These are phyloP conservation scores for Phytophthora cactorum DNA, from an alignment of 352 stramenopile species.

Conservation along the genomic window DNA sequence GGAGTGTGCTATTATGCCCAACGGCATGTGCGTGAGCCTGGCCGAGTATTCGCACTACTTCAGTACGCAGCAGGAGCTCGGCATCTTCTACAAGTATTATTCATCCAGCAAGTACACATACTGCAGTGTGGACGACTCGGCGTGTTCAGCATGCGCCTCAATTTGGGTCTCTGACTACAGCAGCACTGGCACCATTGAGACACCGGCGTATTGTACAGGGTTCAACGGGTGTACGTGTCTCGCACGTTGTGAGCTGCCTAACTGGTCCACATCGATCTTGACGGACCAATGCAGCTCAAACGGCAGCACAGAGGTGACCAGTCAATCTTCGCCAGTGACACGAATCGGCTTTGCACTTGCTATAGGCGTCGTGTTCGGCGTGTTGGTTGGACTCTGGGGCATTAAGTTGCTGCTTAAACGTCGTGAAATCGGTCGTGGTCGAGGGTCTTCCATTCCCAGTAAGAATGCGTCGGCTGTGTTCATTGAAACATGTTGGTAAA, in stretches of 20 bases:
- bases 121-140: constrained; percentile 29
- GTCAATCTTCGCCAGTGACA: constrained; percentile 13
- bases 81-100: constrained; percentile 35
- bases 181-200: constrained; percentile 21
- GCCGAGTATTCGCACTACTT: constrained; percentile 27
- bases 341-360: constrained; percentile 30
- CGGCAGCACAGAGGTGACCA: neutral
- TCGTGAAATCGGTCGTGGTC: constrained; percentile 10
- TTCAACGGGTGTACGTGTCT: constrained; percentile 35
- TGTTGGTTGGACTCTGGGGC: constrained; percentile 25
- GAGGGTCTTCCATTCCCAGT: constrained; percentile 18
- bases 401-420: constrained; percentile 26
- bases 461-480: constrained; percentile 1
- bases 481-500: neutral
- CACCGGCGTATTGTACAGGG: constrained; percentile 27
- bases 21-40: constrained; percentile 31
- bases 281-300: constrained; percentile 23
- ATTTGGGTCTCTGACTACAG: constrained; percentile 34
- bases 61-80: constrained; percentile 24
- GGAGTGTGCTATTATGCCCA: constrained; percentile 34
- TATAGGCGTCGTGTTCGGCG: constrained; percentile 22
- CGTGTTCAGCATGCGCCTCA: constrained; percentile 30
- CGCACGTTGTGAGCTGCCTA: constrained; percentile 26
- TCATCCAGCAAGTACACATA: constrained; percentile 43
- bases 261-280: constrained; percentile 35